Conservation (phyloP, 2,329 filamentous ascomycete species). For the Cladophialophora chaetospira region DNA sequence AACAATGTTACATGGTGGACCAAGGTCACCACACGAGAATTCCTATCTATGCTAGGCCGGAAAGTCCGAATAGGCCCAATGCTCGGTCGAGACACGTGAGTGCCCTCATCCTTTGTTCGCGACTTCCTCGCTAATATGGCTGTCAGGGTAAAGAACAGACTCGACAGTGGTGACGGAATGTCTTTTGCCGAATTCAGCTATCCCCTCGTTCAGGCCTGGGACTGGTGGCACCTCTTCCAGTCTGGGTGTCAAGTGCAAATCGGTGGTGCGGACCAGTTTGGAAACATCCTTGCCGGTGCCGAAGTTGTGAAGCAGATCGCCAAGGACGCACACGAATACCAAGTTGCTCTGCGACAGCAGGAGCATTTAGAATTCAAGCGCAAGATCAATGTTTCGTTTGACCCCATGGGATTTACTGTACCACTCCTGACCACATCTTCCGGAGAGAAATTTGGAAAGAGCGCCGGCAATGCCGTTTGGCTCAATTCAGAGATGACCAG, state of each 20-base stretch:
- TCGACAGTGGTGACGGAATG: conserved; percentile 88
- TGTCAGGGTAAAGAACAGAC: conserved; percentile 70
- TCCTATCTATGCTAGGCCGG: conserved; percentile 72
- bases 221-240: conserved; percentile 88
- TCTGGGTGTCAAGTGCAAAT: conserved; percentile 79
- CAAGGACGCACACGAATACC: conserved; percentile 53
- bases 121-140: neutral
- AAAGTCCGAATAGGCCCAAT: conserved; percentile 79
- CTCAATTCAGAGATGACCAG: conserved; percentile 79
- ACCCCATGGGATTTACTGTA: conserved; percentile 83
- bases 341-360: conserved; percentile 25
- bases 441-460: conserved; percentile 93
- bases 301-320: conserved; percentile 79
- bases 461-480: conserved; percentile 91
- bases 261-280: conserved; percentile 92
- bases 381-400: conserved; percentile 36
- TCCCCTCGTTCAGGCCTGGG: conserved; percentile 90
- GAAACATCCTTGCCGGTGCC: conserved; percentile 90
- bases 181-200: conserved; percentile 92
- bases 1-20: conserved; percentile 89
- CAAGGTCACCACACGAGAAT: conserved; percentile 69
- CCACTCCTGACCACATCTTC: conserved; percentile 83
- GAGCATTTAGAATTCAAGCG: conserved; percentile 16
- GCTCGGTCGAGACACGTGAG: conserved; percentile 84
- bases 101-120: neutral